phyloP scores from a whole-genome alignment of 2,329 filamentous ascomycete species.

The Botryosphaeria dothidea region DNA sequence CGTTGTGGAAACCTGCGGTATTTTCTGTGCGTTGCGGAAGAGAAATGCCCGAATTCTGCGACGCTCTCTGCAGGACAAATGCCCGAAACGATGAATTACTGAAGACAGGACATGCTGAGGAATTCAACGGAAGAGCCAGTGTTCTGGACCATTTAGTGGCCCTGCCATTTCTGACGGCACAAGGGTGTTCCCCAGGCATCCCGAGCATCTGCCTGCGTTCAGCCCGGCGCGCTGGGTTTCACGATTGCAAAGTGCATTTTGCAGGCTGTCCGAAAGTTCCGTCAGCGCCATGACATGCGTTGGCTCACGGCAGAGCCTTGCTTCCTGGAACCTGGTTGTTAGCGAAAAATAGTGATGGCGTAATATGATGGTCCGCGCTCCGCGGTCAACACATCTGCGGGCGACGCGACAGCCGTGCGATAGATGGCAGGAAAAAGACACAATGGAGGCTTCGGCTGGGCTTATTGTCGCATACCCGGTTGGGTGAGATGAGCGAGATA shows the following conservation, averaged over 20 bases:
- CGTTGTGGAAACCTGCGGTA: neutral
- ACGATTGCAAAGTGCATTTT: neutral
- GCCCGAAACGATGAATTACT: neutral
- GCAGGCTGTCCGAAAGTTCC: neutral
- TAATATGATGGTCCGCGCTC: neutral
- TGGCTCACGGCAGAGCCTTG: neutral
- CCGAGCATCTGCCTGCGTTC: neutral
- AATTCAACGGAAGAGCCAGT: neutral
- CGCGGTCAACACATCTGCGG: neutral
- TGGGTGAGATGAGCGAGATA: neutral
- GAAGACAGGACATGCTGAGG: neutral
- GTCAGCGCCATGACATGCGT: slow-evolving; percentile 7
- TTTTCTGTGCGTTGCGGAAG: neutral
- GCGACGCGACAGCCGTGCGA: neutral
- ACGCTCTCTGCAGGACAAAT: too few relatives aligned
- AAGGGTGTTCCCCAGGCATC: neutral
- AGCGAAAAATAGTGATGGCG: neutral
- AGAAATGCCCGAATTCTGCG: neutral
- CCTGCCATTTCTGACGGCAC: neutral
- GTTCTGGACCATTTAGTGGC: neutral
- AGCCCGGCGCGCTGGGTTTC: neutral
- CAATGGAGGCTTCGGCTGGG: neutral
- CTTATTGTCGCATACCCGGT: neutral
- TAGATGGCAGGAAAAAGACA: neutral
- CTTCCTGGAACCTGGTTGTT: neutral